Conservation (phyloP, 768 basidiomycete species). For the Rhodotorula sphaerocarpa region DNA sequence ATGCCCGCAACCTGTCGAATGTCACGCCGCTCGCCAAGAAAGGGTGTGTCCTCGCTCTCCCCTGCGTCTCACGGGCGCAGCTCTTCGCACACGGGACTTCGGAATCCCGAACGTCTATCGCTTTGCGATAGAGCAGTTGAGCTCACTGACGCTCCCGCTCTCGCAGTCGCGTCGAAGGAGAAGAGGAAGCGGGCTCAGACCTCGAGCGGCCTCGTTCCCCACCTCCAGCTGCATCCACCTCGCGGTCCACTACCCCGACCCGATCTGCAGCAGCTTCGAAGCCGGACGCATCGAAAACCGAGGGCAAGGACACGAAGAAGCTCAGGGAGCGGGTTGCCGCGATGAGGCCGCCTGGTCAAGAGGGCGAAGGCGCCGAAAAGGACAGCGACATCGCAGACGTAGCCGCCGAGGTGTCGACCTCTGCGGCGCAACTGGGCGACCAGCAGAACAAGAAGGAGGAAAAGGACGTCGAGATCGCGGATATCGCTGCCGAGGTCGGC, state of each 20-base stretch:
- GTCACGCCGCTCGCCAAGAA: slow-evolving; percentile 33
- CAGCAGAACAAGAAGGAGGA: slow-evolving; percentile 12
- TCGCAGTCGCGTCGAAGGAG: slow-evolving; percentile 18
- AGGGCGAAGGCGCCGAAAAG: neutral
- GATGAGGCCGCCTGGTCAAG: slow-evolving; percentile 15
- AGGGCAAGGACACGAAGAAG: slow-evolving; percentile 32
- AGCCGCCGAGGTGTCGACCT: slow-evolving; percentile 10
- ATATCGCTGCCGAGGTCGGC: slow-evolving; percentile 26
- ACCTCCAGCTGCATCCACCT: neutral
- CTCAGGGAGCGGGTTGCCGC: slow-evolving; percentile 33
- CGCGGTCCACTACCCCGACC: neutral
- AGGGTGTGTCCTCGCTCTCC: slow-evolving; percentile 5
- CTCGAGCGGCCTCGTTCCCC: neutral
- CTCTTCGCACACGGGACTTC: too few relatives aligned
- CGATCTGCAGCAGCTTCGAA: neutral
- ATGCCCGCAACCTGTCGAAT: slow-evolving; percentile 1
- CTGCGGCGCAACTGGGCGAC: slow-evolving; percentile 12
- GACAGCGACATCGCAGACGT: slow-evolving; percentile 20
- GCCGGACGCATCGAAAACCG: neutral
- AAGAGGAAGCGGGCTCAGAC: slow-evolving; percentile 1
- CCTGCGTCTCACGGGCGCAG: neutral
- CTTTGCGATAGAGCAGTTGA: too few relatives aligned
- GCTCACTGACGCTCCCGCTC: too few relatives aligned
- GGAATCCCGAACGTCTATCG: too few relatives aligned
- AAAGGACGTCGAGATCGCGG: slow-evolving; percentile 23